These are phyloP conservation scores for Tephrocybe sp. DNA, from an alignment of 768 basidiomycete genomes.

Conservation along the genomic window DNA sequence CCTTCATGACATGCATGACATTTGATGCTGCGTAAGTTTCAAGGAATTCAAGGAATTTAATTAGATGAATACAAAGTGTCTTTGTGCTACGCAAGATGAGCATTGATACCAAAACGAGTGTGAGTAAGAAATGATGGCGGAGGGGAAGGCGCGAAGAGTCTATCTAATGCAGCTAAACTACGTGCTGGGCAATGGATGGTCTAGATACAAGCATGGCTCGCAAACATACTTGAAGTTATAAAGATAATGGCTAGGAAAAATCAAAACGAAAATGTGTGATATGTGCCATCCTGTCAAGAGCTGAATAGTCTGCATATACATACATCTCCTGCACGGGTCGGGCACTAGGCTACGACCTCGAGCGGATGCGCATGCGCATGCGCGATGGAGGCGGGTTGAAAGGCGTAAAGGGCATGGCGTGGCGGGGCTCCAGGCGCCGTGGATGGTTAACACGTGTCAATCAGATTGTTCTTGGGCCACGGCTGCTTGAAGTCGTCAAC, in stretches of 20 bases:
- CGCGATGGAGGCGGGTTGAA: background rate
- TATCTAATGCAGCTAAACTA: slow-evolving; percentile 9
- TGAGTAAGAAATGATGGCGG: slow-evolving; percentile 2
- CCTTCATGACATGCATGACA: too few species aligned
- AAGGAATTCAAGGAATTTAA: background rate
- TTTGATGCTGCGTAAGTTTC: too few species aligned
- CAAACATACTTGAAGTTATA: background rate
- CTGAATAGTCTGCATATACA: background rate
- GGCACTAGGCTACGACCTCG: slow-evolving; percentile 10
- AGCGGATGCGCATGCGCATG: slow-evolving; percentile 1
- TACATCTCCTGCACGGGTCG: slow-evolving; percentile 5
- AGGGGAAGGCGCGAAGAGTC: background rate
- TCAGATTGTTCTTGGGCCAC: slow-evolving; percentile 59
- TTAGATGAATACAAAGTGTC: slow-evolving; percentile 9
- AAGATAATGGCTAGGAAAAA: background rate
- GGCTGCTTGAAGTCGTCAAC: slow-evolving; percentile 46
- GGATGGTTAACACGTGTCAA: slow-evolving; percentile 31
- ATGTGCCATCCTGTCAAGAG: slow-evolving; percentile 1
- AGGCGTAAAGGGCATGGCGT: background rate
- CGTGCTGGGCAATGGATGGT: background rate
- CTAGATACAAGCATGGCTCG: slow-evolving; percentile 3
- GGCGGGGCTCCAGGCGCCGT: slow-evolving; percentile 1
- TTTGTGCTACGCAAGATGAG: slow-evolving; percentile 4
- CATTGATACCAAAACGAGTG: background rate
- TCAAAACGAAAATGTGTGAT: background rate